Evolutionary conservation across 2,329 filamentous ascomycete species (phyloP), one percentile per base, ranked within the genome.

Genomic region (Diaporthe vaccinii): DNA sequence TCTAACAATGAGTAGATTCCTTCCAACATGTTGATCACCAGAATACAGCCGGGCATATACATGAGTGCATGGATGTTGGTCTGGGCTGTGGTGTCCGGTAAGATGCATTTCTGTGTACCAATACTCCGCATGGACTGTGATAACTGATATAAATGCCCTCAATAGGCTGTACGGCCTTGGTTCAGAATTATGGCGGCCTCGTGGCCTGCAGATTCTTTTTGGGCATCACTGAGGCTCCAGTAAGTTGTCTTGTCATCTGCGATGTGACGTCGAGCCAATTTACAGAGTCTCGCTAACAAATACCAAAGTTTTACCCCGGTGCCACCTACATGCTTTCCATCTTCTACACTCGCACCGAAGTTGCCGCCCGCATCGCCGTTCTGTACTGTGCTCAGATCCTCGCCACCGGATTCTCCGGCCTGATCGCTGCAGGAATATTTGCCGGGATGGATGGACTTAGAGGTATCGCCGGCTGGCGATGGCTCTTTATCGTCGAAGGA

Each of bases 261-360:
- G 4, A 46, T 70, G 7, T 4, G 34, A 51, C 84, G 39, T 83
- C 61, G 1, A 49, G 5, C 1, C 28, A 22, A 2, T 10, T n/a
- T 14, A 22, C 12, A 22, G 4, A 5, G 5, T 17, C 1, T 51
- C 6, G 3, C 28, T 51, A 51, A 67, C 28, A 20, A 0, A 10
- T 12, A 14, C 1, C 28, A 20, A 14, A 67, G 62, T 70, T 85
- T 51, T 84, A 82, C 70, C 82, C 81, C 0, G 82, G 83, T 31
- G 82, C 79, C 3, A 73, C 91, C 22, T 92, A 90, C 82, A 91
- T 89, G 74, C 84, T 93, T 12, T 84, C 83, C 7, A 84, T 84
- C 68, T 93, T 91, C 90, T 94, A 94, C 79, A 93, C 91, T 0
- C 87, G 91, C 28, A 90, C 90, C 78, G 93, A 93, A 79, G 83